Base-by-base conservation (phyloP, 2,329 filamentous ascomycete species). In the Neonectria punicea region DNA sequence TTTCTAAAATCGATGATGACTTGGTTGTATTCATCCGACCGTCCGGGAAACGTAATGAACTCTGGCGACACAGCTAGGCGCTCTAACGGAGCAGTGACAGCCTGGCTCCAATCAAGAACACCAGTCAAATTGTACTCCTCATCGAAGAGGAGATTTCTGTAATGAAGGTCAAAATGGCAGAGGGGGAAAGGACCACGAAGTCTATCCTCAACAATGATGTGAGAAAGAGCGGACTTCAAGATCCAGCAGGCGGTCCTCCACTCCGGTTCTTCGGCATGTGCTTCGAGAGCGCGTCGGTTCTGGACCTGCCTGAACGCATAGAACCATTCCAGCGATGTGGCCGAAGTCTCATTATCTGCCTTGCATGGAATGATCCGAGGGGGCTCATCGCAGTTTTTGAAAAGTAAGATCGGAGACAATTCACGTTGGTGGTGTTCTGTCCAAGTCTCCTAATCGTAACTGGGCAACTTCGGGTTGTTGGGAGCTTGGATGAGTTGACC, bases 91-190 rank as follows among this genome's bases (percentile, higher is more conserved):
- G 14, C 14, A 39, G 36, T 39, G 7, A 6, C 13, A 14, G 13
- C 36, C 14, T 39, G 65, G 53, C 74, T 77, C 79, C 78, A 81
- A 66, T 79, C 78, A 49, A 80, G 71, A 34, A 81, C 65, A 20
- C 74, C 78, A 2, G 70, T 77, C 39, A 80, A 58, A 65, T 80
- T 81, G 67, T 80, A 80, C 50, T 82, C 79, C 18, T 77, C 65
- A 64, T 82, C 80, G 32, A 82, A 81, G 6, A 81, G 76, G 65
- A 83, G 70, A 47, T 83, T 82, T 43, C 78, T 78, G 64, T 70
- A 77, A 70, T 80, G 79, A 4, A 80, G 67, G 18, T 75, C 75
- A 4, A 76, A 62, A 53, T 77, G 74, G 63, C 78, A 79, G 1
- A 80, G 67, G n/a, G 77, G 76, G 70, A 79, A 81, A 14, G 78